Percentiles rank a stretch among this genome's conserved stretches.
Conservation (phyloP, 2,329 filamentous ascomycete genomes). For the Botrytis tulipae region DNA sequence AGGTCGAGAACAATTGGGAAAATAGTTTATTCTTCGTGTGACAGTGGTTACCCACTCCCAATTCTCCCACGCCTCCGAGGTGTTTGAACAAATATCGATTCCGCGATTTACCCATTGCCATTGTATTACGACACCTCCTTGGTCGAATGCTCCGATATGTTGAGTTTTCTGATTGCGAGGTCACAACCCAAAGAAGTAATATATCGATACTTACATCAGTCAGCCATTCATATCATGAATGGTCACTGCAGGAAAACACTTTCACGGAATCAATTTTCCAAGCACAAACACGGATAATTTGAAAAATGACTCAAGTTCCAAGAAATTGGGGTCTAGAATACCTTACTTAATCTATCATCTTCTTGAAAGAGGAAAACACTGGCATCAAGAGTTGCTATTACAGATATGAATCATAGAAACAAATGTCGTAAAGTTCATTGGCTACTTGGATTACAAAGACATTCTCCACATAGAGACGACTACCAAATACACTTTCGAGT, state of each 20-base stretch:
- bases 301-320: not conserved
- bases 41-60: not conserved
- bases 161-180: not conserved
- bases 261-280: not conserved
- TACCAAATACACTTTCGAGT: not conserved
- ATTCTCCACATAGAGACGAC: constrained; percentile 1
- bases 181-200: not conserved
- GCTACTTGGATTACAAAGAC: not conserved
- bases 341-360: not conserved
- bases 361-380: not conserved
- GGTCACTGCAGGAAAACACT: constrained; percentile 2
- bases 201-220: not conserved
- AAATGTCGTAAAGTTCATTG: not conserved
- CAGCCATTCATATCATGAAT: not conserved
- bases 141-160: not conserved
- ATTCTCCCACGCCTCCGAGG: not conserved
- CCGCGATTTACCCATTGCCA: not conserved
- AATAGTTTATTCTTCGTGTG: not conserved
- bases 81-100: not conserved
- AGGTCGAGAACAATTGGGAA: constrained; percentile 7
- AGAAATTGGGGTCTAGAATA: not conserved
- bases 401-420: not conserved
- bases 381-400: not conserved
- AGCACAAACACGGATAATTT: not conserved
- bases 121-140: not conserved